These are phyloP conservation scores for Tolypocladium sp. DNA, from an alignment of 2,329 filamentous ascomycete species.

Conservation along the genomic window DNA sequence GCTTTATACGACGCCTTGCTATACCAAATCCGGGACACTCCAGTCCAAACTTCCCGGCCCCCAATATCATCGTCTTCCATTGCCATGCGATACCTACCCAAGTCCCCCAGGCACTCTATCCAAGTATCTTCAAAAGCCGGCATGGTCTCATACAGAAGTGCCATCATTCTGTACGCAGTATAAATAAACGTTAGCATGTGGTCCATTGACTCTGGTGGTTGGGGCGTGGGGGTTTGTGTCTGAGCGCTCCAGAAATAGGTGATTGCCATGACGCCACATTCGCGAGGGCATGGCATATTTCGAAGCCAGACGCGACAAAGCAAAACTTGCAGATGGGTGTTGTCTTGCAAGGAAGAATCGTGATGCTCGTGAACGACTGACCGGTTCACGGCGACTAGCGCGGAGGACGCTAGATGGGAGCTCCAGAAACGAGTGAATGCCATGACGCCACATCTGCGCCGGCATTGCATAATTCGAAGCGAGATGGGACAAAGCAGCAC, in stretches of 20 bases:
- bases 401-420: no score
- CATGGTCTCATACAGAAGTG: conserved; percentile 75
- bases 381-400: no score
- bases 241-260: conserved; percentile 71
- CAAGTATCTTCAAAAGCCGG: conserved; percentile 77
- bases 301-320: conserved; percentile 57
- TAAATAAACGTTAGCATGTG: conserved; percentile 91
- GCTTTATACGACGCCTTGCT: conserved; percentile 68
- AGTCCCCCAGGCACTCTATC: conserved; percentile 86
- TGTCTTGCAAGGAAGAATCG: conserved; percentile 83
- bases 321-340: conserved; percentile 66
- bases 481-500: conserved; percentile 54
- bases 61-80: conserved; percentile 74
- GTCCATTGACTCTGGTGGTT: conserved; percentile 70
- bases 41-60: conserved; percentile 73
- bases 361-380: conserved; percentile 62
- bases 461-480: conserved; percentile 85
- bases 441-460: conserved; percentile 86
- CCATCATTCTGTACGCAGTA: conserved; percentile 82
- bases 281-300: conserved; percentile 88
- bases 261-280: conserved; percentile 78
- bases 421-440: conserved; percentile 29
- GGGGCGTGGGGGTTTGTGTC: conserved; percentile 56
- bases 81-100: conserved; percentile 78
- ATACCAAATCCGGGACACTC: conserved; percentile 76